Conservation (phyloP, 495 filamentous ascomycete genomes). For the Tuber calosporum region DNA sequence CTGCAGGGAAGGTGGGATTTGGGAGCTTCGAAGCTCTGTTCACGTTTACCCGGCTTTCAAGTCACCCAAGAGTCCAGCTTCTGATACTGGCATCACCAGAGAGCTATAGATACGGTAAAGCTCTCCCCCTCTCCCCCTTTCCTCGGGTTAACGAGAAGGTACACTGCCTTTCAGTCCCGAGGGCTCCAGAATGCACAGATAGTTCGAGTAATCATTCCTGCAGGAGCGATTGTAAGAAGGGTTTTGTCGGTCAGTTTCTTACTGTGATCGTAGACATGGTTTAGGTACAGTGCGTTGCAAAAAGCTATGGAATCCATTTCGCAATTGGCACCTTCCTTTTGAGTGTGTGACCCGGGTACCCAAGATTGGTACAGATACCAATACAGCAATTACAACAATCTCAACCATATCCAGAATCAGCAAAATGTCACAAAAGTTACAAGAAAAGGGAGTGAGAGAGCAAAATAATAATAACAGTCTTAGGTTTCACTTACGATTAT, state of each 20-base stretch:
- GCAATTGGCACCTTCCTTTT: too few relatives aligned
- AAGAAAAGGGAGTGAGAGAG: too few relatives aligned
- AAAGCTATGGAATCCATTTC: too few relatives aligned
- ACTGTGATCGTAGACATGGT: neutral
- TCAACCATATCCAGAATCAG: too few relatives aligned
- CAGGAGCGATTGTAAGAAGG: neutral
- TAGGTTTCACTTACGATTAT: too few relatives aligned
- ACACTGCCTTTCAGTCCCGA: neutral
- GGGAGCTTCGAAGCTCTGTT: constrained; percentile 3
- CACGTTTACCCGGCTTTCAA: constrained; percentile 15
- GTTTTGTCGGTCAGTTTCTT: neutral
- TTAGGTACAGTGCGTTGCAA: neutral
- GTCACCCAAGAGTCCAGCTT: neutral
- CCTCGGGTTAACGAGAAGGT: neutral
- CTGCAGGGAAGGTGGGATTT: constrained; percentile 22
- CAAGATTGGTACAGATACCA: too few relatives aligned
- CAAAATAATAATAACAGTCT: too few relatives aligned
- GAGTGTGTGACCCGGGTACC: too few relatives aligned
- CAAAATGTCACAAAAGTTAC: too few relatives aligned
- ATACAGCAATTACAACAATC: too few relatives aligned
- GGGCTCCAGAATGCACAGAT: neutral
- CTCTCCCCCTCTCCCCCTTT: too few relatives aligned
- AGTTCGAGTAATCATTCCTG: neutral
- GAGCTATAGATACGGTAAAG: too few relatives aligned
- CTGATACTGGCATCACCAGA: neutral